Base-by-base conservation (phyloP, 108 stramenopile genomes). In the Craspedostauros australis region DNA sequence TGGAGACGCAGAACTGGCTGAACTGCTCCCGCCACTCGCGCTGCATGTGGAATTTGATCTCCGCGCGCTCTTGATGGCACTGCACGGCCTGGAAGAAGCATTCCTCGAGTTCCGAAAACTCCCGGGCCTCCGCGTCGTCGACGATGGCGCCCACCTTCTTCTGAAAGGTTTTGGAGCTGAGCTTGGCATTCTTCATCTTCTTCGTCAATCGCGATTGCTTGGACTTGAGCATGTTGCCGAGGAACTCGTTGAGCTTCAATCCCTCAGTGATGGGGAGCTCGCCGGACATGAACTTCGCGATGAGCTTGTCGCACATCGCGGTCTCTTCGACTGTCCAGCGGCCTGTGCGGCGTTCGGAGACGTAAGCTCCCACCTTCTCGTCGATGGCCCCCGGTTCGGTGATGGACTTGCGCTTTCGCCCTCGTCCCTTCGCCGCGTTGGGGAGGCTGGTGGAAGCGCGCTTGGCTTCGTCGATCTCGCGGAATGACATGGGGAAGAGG, bases 101-200 rank as follows among this genome's bases (percentile, higher is more conserved):
- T 11, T 75, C 71, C 44, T 91, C 90, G 8, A 74, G 37, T 38
- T 81, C 68, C 7, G 86, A 85, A 36, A 86, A 83, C 20, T 70
- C 66, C 4, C 72, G 48, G 6, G 81, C 83, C 22, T 83, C 80
- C 4, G 57, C 41, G 18, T 37, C 50, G 31, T 80, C 68, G 8
- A 57, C 40, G 36, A 86, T 46, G 30, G 54, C 72, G 2, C 76
- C 79, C 22, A 32, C 27, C 2, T 52, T 51, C 2, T 63, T 50
- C 33, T 77, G 48, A 41, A 82, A 91, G 5, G 73, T 76, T 62
- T 73, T 78, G 3, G 74, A 66, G 41, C 73, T 76, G 26, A 91
- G 49, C 37, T 82, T 82, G 20, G 90, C 90, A 55, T 91, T 91
- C 64, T 91, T 91, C 90, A 91, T 91, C 39, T 91, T 91, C 57